Conservation (phyloP, 2,329 filamentous ascomycete genomes). For the Aspergillus fumigatiaffinis region DNA sequence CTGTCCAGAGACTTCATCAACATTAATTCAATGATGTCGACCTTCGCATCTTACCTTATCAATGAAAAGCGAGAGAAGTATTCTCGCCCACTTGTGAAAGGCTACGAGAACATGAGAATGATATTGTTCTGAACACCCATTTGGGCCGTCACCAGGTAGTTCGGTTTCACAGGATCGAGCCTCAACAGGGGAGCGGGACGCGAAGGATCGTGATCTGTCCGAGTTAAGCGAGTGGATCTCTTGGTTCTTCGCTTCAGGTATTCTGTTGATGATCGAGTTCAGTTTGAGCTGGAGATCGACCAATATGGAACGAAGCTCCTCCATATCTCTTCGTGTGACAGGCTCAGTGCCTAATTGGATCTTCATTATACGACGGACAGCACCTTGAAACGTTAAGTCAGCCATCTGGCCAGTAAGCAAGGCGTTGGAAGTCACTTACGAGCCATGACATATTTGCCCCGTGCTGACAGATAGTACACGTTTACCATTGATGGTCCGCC, state of each 20-base stretch:
- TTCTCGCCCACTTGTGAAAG: slow-evolving; percentile 47
- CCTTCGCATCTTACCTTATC: slow-evolving; percentile 34
- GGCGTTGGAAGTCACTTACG: slow-evolving; percentile 26
- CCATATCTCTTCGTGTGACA: slow-evolving; percentile 42
- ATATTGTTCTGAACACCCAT: slow-evolving; percentile 40
- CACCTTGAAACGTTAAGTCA: slow-evolving; percentile 24
- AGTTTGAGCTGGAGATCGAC: slow-evolving; percentile 40
- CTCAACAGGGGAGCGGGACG: slow-evolving; percentile 26
- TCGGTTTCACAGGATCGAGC: slow-evolving; percentile 22
- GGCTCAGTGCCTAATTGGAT: slow-evolving; percentile 45
- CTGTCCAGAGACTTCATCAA: slow-evolving; percentile 19
- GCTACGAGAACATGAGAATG: slow-evolving; percentile 40
- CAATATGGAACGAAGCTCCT: slow-evolving; percentile 41
- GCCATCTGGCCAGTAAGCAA: neutral
- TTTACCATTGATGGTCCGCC: slow-evolving; percentile 40
- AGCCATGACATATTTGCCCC: slow-evolving; percentile 45
- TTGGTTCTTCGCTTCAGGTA: slow-evolving; percentile 31
- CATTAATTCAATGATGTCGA: neutral
- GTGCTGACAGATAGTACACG: slow-evolving; percentile 41
- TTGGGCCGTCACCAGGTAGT: slow-evolving; percentile 34
- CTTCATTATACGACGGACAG: slow-evolving; percentile 41
- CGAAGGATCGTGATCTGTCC: slow-evolving; percentile 22
- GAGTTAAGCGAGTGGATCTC: slow-evolving; percentile 18
- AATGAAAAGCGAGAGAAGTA: slow-evolving; percentile 42
- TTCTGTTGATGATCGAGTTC: slow-evolving; percentile 41